phyloP scores from a whole-genome alignment of 1,284 basidiomycete species.

The Ustilago shanxiensis region DNA sequence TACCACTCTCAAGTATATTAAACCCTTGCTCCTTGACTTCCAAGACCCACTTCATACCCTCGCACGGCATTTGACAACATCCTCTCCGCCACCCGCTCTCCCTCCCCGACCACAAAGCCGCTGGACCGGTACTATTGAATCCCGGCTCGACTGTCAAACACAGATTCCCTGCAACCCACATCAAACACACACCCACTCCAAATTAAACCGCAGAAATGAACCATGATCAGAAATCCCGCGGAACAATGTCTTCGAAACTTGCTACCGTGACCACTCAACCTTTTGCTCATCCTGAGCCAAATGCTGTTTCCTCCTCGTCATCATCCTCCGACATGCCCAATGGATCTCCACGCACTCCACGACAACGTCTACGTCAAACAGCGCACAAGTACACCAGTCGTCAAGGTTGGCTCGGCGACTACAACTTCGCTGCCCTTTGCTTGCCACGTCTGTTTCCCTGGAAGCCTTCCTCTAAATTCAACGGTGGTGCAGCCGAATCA shows the following conservation, averaged over 20 bases:
- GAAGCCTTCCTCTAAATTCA: conserved; percentile 31
- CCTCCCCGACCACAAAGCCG: too few species aligned
- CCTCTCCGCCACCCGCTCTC: not conserved
- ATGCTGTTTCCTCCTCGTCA: not conserved
- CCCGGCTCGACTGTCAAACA: too few species aligned
- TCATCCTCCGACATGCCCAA: conserved; percentile 3
- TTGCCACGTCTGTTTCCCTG: conserved; percentile 57
- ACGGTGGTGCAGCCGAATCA: conserved; percentile 25
- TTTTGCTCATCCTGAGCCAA: conserved; percentile 31
- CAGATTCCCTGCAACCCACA: not conserved
- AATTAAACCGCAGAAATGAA: conserved; percentile 5
- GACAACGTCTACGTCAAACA: conserved; percentile 8
- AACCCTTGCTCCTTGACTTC: not conserved
- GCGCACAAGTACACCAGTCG: conserved; percentile 25
- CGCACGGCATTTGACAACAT: not conserved
- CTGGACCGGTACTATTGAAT: too few species aligned
- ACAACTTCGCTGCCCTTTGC: conserved; percentile 55
- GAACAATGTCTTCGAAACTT: conserved; percentile 38
- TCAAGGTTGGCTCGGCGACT: conserved; percentile 60
- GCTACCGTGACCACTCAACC: conserved; percentile 48
- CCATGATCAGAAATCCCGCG: conserved; percentile 12
- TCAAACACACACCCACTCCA: too few species aligned
- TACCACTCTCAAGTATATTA: not conserved
- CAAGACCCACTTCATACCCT: not conserved
- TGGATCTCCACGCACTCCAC: conserved; percentile 19